Evolutionary conservation across 352 stramenopile genomes (phyloP).

Genomic region (Phytophthora constricta): DNA sequence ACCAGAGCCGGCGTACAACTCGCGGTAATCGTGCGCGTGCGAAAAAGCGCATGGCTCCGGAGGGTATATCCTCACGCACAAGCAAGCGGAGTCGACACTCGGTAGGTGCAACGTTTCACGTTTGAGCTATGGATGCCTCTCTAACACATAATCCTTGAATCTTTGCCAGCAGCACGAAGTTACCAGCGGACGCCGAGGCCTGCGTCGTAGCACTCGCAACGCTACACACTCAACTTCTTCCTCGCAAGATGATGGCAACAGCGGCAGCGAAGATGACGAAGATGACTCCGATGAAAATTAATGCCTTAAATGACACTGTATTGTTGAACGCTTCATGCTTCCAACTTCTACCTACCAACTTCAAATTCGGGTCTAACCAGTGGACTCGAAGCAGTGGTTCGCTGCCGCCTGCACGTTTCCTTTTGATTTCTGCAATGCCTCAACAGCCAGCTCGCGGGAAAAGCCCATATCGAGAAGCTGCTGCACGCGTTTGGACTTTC

Average conservation of each 20-base stretch:
- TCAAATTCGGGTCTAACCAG: conserved; percentile 10
- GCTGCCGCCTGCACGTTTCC: conserved; percentile 71
- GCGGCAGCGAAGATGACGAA: conserved; percentile 4
- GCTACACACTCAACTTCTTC: conserved; percentile 8
- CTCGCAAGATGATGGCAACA: conserved; percentile 28
- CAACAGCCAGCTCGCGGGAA: conserved; percentile 48
- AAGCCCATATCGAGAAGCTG: conserved; percentile 86
- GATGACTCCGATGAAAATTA: conserved; percentile 25
- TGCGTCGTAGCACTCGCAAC: conserved; percentile 37
- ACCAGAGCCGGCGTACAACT: conserved; percentile 14
- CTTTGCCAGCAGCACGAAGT: conserved; percentile 26
- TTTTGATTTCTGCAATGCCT: conserved; percentile 55
- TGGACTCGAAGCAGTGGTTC: conserved; percentile 71
- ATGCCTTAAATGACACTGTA: neutral
- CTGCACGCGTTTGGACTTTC: conserved; percentile 65
- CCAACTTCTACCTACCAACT: conserved; percentile 17
- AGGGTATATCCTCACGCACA: conserved; percentile 4
- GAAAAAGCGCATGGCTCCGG: conserved; percentile 30
- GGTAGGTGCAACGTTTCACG: conserved; percentile 16
- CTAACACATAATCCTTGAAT: conserved; percentile 9
- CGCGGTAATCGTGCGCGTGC: neutral
- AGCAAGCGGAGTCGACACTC: conserved; percentile 39
- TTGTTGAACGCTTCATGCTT: conserved; percentile 9
- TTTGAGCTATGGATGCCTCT: neutral
- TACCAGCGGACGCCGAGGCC: neutral